Evolutionary conservation across 306 rosid genomes (phyloP).

Genomic region (Arachis hypogaea): DNA sequence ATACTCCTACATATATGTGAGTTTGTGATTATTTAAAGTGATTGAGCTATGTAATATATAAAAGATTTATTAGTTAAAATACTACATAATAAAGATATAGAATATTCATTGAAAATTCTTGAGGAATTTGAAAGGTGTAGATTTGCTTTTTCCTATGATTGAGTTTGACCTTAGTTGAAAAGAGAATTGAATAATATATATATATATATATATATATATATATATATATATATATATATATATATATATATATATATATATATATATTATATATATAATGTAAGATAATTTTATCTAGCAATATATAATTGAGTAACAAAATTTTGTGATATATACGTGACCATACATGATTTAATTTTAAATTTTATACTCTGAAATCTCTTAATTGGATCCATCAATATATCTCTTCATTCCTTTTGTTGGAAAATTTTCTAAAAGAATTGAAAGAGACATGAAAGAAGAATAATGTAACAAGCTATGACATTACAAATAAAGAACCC

Average conservation of each 20-base stretch:
- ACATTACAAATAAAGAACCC: too few relatives aligned
- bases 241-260: too few relatives aligned
- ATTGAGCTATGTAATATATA: background rate
- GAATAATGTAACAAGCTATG: background rate
- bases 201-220: too few relatives aligned
- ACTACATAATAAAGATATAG: too few relatives aligned
- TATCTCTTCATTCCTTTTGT: constrained; percentile 39
- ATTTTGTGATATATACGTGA: too few relatives aligned
- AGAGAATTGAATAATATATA: background rate
- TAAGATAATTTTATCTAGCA: too few relatives aligned
- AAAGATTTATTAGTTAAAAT: background rate
- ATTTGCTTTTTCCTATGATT: background rate
- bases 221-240: too few relatives aligned
- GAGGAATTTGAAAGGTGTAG: background rate
- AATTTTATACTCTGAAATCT: constrained; percentile 14
- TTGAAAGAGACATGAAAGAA: constrained; percentile 24
- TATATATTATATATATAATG: too few relatives aligned
- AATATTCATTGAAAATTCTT: constrained; percentile 6
- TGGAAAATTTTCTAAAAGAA: background rate
- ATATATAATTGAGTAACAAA: too few relatives aligned
- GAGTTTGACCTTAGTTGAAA: background rate
- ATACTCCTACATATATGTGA: too few relatives aligned
- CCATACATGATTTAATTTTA: too few relatives aligned
- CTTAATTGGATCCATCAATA: constrained; percentile 26
- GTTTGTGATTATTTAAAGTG: constrained; percentile 3